Evolutionary conservation across 1,284 basidiomycete genomes (phyloP), one percentile per base, ranked within the genome.

Genomic region (Boletus albobrunnescens): DNA sequence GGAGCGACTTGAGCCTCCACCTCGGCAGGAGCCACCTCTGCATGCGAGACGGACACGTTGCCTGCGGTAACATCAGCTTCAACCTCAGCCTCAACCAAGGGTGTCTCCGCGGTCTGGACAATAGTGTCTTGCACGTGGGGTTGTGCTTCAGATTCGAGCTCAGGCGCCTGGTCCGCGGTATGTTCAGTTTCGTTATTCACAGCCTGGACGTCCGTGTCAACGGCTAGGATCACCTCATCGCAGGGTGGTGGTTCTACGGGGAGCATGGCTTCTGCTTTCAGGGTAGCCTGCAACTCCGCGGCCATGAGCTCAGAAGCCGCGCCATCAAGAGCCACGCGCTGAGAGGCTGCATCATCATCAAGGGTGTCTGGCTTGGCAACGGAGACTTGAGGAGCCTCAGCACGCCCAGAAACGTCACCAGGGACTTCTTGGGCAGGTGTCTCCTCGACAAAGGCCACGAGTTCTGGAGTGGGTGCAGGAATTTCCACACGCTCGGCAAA

Each of bases 361-460:
- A 36, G 11, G 26, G 17, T 16, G 14, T 45, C 41, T 28, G 22
- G 43, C 16, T 44, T 41, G 10, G 30, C 12, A 40, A 31, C 30
- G 36, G 43, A 24, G 44, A 33, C 28, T 27, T 44, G 52, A 22
- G 36, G 14, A 37, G 28, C 19, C n/a, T 36, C 38, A 24, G 6
- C 35, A 36, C 11, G 36, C 20, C 20, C 38, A 17, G 49, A 58
- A 12, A 51, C 52, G 23, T 58, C 57, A 45, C 68, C 58, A 23
- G 67, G 69, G 37, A 67, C 47, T 26, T 71, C 59, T 17, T 68
- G 70, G 2, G 69, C 67, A 28, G 68, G 68, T 2, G 72, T 75
- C 36, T 67, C 67, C 6, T 69, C 70, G 12, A 68, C 56, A 17
- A 67, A 54, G 0, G 70, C 63, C 28, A 71, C 63, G 7, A 41